Evolutionary conservation across 441 rosid genomes (phyloP), one percentile per base, ranked within the genome.

Genomic region (Bocquillonia castaneifolia): DNA sequence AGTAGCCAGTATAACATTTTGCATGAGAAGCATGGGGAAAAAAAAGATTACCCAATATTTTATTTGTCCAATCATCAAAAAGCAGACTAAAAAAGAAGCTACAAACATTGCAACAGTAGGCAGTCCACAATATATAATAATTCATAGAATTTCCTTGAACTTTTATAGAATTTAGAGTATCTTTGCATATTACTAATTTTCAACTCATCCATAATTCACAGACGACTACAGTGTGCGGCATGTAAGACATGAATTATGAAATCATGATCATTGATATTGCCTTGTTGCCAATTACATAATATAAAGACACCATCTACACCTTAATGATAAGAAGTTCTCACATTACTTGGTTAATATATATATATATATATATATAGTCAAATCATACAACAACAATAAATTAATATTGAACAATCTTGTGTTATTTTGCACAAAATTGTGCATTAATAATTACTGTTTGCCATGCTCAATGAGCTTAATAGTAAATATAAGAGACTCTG

Each of bases 381-480:
- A 32, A 65, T 65, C 31, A 65, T 50, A 47, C 25, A 65, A 6
- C 25, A 20, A 20, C 32, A 6, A 57, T 57, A 57, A 57, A 32
- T 57, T 4, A n/a, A n/a, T n/a, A n/a, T 55, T 55, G 37, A 55
- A 29, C 31, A 28, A 54, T 26, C 34, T 54, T 1, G 1, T 31
- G 59, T n/a, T 31, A 1, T 17, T 25, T 23, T 12, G 42, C 34
- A 7, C 22, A 29, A 55, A 42, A 64, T 31, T 57, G 68, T 44
- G 22, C 58, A 48, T 32, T 6, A 50, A 64, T 64, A 1, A 51
- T 64, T 52, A 23, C 53, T 64, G 68, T 64, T 64, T 51, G 31
- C 68, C 68, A 64, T 64, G 68, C 56, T 57, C 47, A n/a, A 42
- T 42, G 13, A 42, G 47, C 12, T 8, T 40, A 10, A 12, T 1